Percentiles rank a stretch among this genome's conserved stretches.
Conservation (phyloP, 2,329 filamentous ascomycete species). For the Fonsecaea erecta region DNA sequence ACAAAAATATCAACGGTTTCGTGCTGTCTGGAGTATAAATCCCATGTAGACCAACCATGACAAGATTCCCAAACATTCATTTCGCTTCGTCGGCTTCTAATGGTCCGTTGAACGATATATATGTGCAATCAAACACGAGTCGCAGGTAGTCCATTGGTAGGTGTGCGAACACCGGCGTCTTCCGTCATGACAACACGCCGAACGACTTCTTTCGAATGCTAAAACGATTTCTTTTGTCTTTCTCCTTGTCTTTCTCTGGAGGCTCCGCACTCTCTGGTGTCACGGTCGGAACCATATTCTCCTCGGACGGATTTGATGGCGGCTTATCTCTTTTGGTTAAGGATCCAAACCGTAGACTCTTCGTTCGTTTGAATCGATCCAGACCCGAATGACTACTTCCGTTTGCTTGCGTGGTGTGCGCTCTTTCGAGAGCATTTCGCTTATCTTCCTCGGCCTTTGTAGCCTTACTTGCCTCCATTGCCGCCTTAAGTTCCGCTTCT, state of each 20-base stretch:
- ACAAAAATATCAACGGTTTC: background rate
- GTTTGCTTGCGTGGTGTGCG: conserved; percentile 21
- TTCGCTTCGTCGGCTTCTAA: conserved; percentile 13
- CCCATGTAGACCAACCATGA: background rate
- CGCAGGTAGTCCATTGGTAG: background rate
- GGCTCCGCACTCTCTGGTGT: conserved; percentile 24
- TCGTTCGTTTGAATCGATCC: conserved; percentile 70
- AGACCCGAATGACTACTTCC: conserved; percentile 49
- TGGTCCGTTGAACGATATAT: background rate
- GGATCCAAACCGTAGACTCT: conserved; percentile 36
- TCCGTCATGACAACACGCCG: conserved; percentile 42
- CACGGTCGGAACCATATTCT: conserved; percentile 19
- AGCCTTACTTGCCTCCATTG: conserved; percentile 69
- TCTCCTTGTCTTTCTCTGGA: conserved; percentile 46
- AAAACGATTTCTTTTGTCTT: conserved; percentile 48
- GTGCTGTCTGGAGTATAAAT: background rate
- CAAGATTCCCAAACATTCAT: background rate
- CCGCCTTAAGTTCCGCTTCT: conserved; percentile 67
- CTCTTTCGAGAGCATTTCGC: conserved; percentile 39
- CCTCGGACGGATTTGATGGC: conserved; percentile 24
- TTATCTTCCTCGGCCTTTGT: conserved; percentile 61
- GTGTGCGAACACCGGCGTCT: background rate
- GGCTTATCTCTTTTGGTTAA: conserved; percentile 34
- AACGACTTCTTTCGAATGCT: conserved; percentile 52
- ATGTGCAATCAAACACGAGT: conserved; percentile 12